phyloP scores from a whole-genome alignment of 306 rosid species.

The Benincasa hispida region DNA sequence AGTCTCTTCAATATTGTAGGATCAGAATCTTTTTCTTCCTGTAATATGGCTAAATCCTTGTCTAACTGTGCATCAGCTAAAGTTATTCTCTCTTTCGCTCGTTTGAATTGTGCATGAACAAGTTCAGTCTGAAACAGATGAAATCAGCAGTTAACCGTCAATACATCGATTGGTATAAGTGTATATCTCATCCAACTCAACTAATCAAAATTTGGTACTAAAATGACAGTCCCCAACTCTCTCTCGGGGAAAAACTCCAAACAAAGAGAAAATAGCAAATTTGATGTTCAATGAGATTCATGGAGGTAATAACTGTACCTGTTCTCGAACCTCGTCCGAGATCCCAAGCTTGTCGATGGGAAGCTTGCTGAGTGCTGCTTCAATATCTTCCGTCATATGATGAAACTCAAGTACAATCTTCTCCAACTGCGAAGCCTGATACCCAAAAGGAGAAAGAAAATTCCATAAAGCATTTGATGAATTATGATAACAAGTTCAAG shows the following conservation, averaged over 20 bases:
- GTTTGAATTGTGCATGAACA: conserved; percentile 80
- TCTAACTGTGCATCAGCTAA: conserved; percentile 55
- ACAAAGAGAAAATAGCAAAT: neutral
- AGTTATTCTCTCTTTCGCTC: conserved; percentile 61
- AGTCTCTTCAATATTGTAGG: conserved; percentile 58
- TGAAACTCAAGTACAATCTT: conserved; percentile 42
- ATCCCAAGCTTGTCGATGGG: conserved; percentile 46
- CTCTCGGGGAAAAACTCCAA: neutral
- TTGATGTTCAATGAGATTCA: neutral
- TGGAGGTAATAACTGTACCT: conserved; percentile 34
- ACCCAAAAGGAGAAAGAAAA: neutral
- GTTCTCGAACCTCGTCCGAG: conserved; percentile 92
- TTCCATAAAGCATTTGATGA: neutral
- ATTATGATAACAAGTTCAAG: no score
- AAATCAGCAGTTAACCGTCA: neutral
- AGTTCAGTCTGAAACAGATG: conserved; percentile 64
- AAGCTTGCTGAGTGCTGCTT: conserved; percentile 50
- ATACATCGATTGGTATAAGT: neutral
- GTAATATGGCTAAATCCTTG: conserved; percentile 44
- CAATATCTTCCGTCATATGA: conserved; percentile 45
- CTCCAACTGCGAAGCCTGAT: conserved; percentile 53
- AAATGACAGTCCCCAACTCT: neutral
- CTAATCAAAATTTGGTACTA: neutral
- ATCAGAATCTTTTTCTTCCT: conserved; percentile 55
- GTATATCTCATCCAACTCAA: neutral